These are phyloP conservation scores for Xerophyta viscosa DNA, from an alignment of 106 monocot genomes.

Conservation along the genomic window DNA sequence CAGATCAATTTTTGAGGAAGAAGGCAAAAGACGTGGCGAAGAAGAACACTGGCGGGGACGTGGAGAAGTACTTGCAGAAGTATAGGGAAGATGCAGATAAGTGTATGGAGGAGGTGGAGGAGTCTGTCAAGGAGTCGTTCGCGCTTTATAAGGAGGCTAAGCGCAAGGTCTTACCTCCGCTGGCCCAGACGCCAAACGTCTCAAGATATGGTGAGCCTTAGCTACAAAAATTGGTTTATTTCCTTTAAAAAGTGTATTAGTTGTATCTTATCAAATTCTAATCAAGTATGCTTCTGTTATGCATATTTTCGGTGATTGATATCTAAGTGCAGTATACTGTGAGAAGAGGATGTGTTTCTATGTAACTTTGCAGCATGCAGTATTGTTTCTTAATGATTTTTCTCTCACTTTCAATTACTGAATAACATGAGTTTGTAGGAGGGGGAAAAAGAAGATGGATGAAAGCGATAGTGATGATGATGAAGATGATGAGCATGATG, in stretches of 20 bases:
- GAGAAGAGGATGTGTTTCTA: too few species aligned
- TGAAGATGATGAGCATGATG: too few species aligned
- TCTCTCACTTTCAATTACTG: background rate
- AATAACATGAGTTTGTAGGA: constrained; percentile 30
- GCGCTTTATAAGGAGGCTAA: constrained; percentile 59
- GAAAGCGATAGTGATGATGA: constrained; percentile 65
- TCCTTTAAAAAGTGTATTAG: too few species aligned
- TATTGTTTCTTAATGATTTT: background rate
- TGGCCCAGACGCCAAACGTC: constrained; percentile 37
- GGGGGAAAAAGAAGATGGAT: constrained; percentile 69
- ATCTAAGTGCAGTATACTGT: too few species aligned
- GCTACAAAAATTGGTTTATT: too few species aligned
- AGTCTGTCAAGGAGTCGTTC: constrained; percentile 72
- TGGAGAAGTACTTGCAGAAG: constrained; percentile 65
- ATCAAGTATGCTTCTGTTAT: too few species aligned
- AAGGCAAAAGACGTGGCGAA: constrained; percentile 71
- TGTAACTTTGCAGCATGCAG: too few species aligned
- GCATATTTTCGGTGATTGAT: too few species aligned
- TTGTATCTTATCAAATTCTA: too few species aligned
- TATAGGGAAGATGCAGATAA: constrained; percentile 44
- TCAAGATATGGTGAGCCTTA: constrained; percentile 80
- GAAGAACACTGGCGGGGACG: constrained; percentile 29
- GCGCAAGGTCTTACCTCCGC: constrained; percentile 49
- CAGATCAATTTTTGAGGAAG: constrained; percentile 87
- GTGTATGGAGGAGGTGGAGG: constrained; percentile 74